A percentile compares a stretch with the other conserved stretches of the same genome.
phyloP scores from a whole-genome alignment of 768 basidiomycete genomes.

The Trametes cinnabarina region DNA sequence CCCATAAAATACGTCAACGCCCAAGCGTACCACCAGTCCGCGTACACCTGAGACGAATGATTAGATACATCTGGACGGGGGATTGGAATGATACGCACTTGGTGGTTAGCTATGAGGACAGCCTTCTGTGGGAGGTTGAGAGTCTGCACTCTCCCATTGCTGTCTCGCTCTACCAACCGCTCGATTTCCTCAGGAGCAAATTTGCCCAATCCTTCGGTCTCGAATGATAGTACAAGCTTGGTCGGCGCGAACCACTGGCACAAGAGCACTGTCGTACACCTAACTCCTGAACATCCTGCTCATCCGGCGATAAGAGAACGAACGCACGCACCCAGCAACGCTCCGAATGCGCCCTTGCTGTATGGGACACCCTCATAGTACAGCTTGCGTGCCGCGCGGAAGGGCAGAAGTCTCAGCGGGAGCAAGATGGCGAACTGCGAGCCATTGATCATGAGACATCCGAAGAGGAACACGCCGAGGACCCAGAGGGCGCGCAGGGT shows the following conservation, averaged over 20 bases:
- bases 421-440: constrained; percentile 73
- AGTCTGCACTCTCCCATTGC: constrained; percentile 51
- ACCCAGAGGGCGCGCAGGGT: constrained; percentile 51
- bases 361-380: constrained; percentile 74
- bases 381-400: constrained; percentile 47
- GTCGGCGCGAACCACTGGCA: constrained; percentile 84
- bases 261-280: constrained; percentile 58
- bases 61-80: neutral
- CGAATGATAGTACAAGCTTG: constrained; percentile 67
- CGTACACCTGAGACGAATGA: constrained; percentile 53
- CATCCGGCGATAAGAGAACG: neutral
- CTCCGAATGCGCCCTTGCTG: constrained; percentile 81
- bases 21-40: constrained; percentile 89
- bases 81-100: constrained; percentile 46
- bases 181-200: constrained; percentile 61
- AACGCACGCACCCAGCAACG: constrained; percentile 57
- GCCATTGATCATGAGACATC: constrained; percentile 65
- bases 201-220: constrained; percentile 62
- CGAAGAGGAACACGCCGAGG: constrained; percentile 56
- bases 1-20: constrained; percentile 69
- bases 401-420: constrained; percentile 65
- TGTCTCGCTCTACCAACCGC: constrained; percentile 53
- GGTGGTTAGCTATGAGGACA: constrained; percentile 91
- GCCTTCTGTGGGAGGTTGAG: constrained; percentile 76
- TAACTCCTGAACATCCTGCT: neutral